Conservation (phyloP, 768 basidiomycete genomes). For the Gloeostereum incarnatum region DNA sequence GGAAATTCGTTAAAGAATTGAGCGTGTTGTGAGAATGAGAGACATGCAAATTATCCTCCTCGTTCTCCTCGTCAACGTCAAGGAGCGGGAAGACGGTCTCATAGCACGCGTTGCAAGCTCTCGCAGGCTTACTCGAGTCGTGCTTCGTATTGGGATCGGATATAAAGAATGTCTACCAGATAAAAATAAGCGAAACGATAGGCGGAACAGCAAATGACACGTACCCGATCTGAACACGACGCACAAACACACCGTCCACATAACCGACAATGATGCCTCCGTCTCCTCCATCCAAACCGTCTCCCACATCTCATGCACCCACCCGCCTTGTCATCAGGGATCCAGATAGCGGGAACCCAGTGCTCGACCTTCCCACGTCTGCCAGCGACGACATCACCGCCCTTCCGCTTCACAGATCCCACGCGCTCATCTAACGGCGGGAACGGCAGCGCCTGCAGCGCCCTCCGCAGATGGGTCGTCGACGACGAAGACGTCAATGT, state of each 20-base stretch:
- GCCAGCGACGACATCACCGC: slow-evolving; percentile 5
- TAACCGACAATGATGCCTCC: slow-evolving; percentile 80
- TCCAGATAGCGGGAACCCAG: slow-evolving; percentile 90
- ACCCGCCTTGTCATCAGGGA: slow-evolving; percentile 78
- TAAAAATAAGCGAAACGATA: background rate
- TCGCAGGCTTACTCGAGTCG: slow-evolving; percentile 44
- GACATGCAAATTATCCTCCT: slow-evolving; percentile 3
- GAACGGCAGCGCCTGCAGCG: slow-evolving; percentile 66
- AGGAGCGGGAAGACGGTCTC: slow-evolving; percentile 76
- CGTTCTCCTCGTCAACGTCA: slow-evolving; percentile 13
- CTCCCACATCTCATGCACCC: slow-evolving; percentile 80
- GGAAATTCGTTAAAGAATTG: slow-evolving; percentile 38
- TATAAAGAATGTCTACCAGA: slow-evolving; percentile 72
- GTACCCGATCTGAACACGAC: slow-evolving; percentile 71
- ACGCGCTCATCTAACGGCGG: slow-evolving; percentile 42
- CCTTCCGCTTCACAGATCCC: slow-evolving; percentile 13
- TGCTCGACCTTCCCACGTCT: slow-evolving; percentile 54
- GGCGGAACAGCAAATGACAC: slow-evolving; percentile 10
- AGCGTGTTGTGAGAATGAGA: background rate
- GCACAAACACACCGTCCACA: slow-evolving; percentile 85
- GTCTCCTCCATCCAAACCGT: slow-evolving; percentile 67
- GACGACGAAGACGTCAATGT: slow-evolving; percentile 74
- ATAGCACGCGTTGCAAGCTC: slow-evolving; percentile 83
- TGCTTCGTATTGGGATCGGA: slow-evolving; percentile 41
- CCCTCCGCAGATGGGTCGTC: slow-evolving; percentile 65